phyloP scores from a whole-genome alignment of 2,329 filamentous ascomycete species.

The Aspergillus novoparasiticus region DNA sequence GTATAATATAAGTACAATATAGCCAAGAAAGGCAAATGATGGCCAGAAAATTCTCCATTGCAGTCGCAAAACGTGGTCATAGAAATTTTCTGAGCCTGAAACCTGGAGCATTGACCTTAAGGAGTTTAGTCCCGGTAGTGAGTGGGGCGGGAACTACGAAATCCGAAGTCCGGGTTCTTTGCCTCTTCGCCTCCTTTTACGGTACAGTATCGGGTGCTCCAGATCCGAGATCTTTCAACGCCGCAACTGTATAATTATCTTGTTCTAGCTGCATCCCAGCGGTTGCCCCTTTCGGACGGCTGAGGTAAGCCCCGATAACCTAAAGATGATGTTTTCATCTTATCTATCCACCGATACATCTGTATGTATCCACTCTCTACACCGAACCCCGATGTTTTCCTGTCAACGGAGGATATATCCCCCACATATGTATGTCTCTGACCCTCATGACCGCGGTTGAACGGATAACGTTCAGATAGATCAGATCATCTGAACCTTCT shows the following conservation, averaged over 20 bases:
- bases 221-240: slow-evolving; percentile 14
- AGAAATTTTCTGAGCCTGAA: not conserved
- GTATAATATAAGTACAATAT: too few relatives aligned
- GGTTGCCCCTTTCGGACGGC: not conserved
- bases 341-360: not conserved
- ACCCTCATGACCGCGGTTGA: not conserved
- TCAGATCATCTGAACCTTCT: not conserved
- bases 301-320: not conserved
- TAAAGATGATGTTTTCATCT: not conserved
- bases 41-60: not conserved
- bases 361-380: not conserved
- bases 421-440: not conserved
- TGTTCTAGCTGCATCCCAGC: not conserved
- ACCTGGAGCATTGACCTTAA: not conserved
- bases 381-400: not conserved
- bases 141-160: slow-evolving; percentile 22
- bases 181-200: slow-evolving; percentile 8
- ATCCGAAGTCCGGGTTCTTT: slow-evolving; percentile 18
- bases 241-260: slow-evolving; percentile 27
- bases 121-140: not conserved
- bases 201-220: slow-evolving; percentile 17
- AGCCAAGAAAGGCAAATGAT: not conserved
- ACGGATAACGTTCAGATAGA: not conserved
- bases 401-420: not conserved
- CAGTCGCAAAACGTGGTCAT: not conserved